Conservation (phyloP, 768 basidiomycete species). For the Rhodotorula graminis region DNA sequence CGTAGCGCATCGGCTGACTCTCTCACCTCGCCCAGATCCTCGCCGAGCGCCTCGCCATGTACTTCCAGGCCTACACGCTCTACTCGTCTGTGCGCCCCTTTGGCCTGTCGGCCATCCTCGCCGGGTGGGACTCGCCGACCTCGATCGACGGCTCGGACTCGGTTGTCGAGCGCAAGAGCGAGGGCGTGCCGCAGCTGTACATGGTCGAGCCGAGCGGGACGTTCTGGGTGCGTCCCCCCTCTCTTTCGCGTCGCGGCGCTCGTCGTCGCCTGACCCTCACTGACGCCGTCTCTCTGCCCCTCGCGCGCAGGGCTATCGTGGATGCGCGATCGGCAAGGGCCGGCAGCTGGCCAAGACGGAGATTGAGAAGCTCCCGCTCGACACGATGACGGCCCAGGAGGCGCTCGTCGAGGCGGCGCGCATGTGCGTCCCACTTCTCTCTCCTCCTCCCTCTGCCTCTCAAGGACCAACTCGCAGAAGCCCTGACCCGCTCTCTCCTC, state of each 20-base stretch:
- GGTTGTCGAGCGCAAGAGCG: slow-evolving; percentile 63
- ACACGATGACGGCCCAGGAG: slow-evolving; percentile 71
- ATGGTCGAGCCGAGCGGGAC: slow-evolving; percentile 93
- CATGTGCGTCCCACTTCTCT: slow-evolving; percentile 58
- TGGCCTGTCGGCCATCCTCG: slow-evolving; percentile 87
- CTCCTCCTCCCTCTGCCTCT: neutral
- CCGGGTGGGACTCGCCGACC: slow-evolving; percentile 50
- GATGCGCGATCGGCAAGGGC: slow-evolving; percentile 97
- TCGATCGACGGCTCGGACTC: slow-evolving; percentile 19
- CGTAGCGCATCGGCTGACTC: too few species aligned
- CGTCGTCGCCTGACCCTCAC: neutral
- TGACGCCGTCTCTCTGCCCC: too few species aligned
- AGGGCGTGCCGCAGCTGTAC: slow-evolving; percentile 68
- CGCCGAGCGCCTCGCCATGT: slow-evolving; percentile 75
- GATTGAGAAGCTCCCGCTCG: slow-evolving; percentile 86
- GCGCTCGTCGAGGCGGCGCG: slow-evolving; percentile 89
- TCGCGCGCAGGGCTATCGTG: slow-evolving; percentile 73
- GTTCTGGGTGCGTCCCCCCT: slow-evolving; percentile 62
- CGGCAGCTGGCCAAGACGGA: slow-evolving; percentile 96
- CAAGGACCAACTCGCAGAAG: too few species aligned
- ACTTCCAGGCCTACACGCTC: slow-evolving; percentile 90
- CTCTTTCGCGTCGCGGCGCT: neutral
- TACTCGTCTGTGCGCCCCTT: slow-evolving; percentile 98
- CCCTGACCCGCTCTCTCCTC: neutral
- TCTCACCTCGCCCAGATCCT: slow-evolving; percentile 52